Conservation (phyloP, 2,329 filamentous ascomycete genomes). For the Sphaerulina vaccinii region DNA sequence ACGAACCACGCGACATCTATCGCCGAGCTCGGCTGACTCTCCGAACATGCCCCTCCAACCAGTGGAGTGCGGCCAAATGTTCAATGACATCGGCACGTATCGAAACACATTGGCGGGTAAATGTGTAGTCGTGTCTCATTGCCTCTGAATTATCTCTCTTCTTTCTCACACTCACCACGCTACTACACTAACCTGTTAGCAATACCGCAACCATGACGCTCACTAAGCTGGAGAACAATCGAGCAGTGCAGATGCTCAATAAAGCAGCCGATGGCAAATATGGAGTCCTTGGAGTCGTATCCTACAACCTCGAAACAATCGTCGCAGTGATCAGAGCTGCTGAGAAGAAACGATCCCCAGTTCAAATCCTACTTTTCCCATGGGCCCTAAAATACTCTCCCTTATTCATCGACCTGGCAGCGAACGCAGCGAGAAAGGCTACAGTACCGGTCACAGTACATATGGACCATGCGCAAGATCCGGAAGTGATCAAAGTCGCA, state of each 20-base stretch:
- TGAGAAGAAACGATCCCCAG: constrained; percentile 64
- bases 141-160: not conserved
- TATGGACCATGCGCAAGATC: constrained; percentile 49
- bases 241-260: constrained; percentile 36
- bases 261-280: constrained; percentile 37
- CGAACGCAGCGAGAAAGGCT: constrained; percentile 44
- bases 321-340: constrained; percentile 67
- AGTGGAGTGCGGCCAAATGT: not conserved
- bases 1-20: too few relatives aligned
- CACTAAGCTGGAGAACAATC: constrained; percentile 30
- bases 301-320: constrained; percentile 63
- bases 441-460: constrained; percentile 47
- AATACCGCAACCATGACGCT: constrained; percentile 22
- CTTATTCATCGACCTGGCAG: constrained; percentile 47
- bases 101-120: not conserved
- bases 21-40: too few relatives aligned
- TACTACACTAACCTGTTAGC: not conserved
- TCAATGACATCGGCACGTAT: not conserved
- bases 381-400: constrained; percentile 69
- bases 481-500: constrained; percentile 37
- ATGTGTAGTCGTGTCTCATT: not conserved
- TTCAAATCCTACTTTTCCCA: constrained; percentile 72
- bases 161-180: too few relatives aligned
- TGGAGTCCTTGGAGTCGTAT: constrained; percentile 37
- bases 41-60: not conserved